Percentiles rank a stretch among this genome's conserved stretches.
These are phyloP conservation scores for Backusella westeae DNA, from an alignment of 192 early-diverging fungal species.

Conservation along the genomic window DNA sequence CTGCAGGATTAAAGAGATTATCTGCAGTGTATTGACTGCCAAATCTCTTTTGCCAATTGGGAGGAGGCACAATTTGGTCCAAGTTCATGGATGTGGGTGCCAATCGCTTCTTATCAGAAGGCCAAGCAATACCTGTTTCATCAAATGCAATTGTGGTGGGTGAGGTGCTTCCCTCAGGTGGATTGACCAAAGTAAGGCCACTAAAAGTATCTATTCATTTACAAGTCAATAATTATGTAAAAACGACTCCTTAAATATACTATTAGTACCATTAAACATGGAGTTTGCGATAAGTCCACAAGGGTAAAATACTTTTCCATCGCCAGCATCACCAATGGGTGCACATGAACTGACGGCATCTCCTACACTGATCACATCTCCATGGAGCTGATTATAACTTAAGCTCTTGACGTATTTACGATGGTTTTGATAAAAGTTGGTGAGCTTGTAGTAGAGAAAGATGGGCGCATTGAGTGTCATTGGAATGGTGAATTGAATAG, in stretches of 20 bases:
- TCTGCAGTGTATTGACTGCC: conserved; percentile 49
- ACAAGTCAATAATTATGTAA: neutral
- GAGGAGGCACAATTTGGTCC: conserved; percentile 74
- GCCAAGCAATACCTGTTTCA: conserved; percentile 84
- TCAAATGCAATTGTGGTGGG: conserved; percentile 57
- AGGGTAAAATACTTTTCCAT: conserved; percentile 68
- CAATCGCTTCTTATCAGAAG: conserved; percentile 74
- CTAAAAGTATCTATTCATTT: conserved; percentile 56
- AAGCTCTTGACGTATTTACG: conserved; percentile 92
- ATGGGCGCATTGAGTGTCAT: conserved; percentile 71
- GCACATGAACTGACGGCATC: conserved; percentile 53
- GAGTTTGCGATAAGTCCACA: conserved; percentile 99
- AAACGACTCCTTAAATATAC: neutral
- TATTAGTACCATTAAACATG: conserved; percentile 81
- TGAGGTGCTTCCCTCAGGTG: conserved; percentile 33
- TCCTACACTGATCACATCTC: conserved; percentile 44
- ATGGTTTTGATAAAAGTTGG: conserved; percentile 99
- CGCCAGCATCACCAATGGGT: conserved; percentile 47
- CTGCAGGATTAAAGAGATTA: conserved; percentile 58
- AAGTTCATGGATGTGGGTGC: conserved; percentile 51
- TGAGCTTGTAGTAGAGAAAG: conserved; percentile 93
- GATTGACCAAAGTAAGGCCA: conserved; percentile 54
- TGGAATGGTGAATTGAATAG: conserved; percentile 70
- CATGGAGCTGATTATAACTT: conserved; percentile 79
- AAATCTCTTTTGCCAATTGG: conserved; percentile 75